A percentile compares a stretch with the other conserved stretches of the same genome.
phyloP scores from a whole-genome alignment of 352 stramenopile species.

The Globisporangium carolinianum region DNA sequence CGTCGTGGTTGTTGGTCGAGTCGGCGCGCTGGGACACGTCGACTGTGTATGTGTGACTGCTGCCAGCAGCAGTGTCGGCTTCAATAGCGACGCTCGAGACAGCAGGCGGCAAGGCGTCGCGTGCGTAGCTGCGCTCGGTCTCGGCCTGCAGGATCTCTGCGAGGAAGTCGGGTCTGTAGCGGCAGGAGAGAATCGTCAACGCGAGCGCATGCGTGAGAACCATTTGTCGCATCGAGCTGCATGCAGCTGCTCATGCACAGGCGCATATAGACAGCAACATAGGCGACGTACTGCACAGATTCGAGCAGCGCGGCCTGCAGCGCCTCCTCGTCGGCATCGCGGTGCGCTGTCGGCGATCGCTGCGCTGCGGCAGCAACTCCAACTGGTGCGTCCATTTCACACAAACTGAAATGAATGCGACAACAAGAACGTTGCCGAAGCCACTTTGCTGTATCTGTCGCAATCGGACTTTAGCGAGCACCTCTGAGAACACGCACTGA shows the following conservation, averaged over 20 bases:
- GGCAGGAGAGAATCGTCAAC: no score
- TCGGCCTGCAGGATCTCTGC: conserved; percentile 68
- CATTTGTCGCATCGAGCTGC: not conserved
- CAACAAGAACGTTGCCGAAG: no score
- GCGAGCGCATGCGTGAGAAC: no score
- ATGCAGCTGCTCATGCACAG: not conserved
- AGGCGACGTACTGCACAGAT: conserved; percentile 37
- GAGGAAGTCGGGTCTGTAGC: conserved; percentile 51
- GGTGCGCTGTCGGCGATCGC: conserved; percentile 13
- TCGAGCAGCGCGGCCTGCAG: conserved; percentile 57
- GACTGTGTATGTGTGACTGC: not conserved
- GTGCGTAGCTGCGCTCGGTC: conserved; percentile 7
- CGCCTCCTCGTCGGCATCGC: conserved; percentile 65
- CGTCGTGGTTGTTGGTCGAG: conserved; percentile 12
- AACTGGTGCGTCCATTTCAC: no score
- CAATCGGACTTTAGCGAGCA: no score
- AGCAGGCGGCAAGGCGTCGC: not conserved
- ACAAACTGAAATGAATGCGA: not conserved
- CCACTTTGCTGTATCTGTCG: no score
- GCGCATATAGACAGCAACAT: no score
- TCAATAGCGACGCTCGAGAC: not conserved
- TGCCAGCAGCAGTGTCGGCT: not conserved
- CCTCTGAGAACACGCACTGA: not conserved
- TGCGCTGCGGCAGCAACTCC: no score
- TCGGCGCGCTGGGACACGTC: not conserved